Conservation (phyloP, 345 rosid genomes). For the Rhizophora mangle region DNA sequence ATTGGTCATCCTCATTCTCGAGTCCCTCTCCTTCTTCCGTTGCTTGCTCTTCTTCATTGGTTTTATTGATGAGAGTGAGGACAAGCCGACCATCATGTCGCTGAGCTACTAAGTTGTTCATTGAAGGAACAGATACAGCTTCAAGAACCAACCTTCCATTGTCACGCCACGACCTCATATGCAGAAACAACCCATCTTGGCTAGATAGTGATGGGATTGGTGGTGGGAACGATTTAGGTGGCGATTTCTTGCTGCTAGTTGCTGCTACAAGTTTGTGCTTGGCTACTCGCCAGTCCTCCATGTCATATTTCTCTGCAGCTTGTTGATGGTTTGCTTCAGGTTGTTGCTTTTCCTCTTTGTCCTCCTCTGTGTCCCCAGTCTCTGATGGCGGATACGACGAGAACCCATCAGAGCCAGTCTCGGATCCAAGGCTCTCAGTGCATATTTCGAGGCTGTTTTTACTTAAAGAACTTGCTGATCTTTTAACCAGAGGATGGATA, state of each 20-base stretch:
- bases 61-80: conserved; percentile 46
- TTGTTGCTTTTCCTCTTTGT: conserved; percentile 31
- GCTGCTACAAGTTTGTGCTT: conserved; percentile 14
- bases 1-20: conserved; percentile 3
- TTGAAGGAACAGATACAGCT: conserved; percentile 68
- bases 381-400: conserved; percentile 62
- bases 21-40: background rate
- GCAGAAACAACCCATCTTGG: conserved; percentile 49
- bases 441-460: conserved; percentile 82
- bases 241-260: conserved; percentile 23
- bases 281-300: conserved; percentile 21
- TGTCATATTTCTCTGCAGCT: conserved; percentile 7
- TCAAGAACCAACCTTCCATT: conserved; percentile 87
- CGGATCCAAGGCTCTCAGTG: conserved; percentile 98
- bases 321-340: conserved; percentile 1
- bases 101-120: conserved; percentile 61
- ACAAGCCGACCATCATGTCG: conserved; percentile 87
- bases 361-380: conserved; percentile 39
- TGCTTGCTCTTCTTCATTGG: conserved; percentile 12
- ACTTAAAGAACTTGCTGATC: conserved; percentile 56
- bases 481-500: conserved; percentile 63
- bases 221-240: conserved; percentile 63
- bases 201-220: conserved; percentile 64
- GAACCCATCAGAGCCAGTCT: conserved; percentile 86
- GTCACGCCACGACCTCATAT: conserved; percentile 69